Evolutionary conservation across 495 filamentous ascomycete species (phyloP).

Genomic region (Filosporella fistucella): DNA sequence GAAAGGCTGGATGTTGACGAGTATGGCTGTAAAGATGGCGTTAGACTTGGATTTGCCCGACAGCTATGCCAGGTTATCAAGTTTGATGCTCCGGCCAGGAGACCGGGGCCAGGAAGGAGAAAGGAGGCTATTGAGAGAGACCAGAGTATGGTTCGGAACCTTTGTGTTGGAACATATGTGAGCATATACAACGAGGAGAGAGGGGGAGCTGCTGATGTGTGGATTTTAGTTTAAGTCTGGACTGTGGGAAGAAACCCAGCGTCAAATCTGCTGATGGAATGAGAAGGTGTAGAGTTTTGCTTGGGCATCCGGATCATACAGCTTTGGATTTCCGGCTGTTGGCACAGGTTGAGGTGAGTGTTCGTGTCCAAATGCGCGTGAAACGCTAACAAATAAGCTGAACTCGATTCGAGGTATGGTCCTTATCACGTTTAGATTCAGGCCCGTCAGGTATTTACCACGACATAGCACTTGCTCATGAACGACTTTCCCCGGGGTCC

Average conservation of each 20-base stretch:
- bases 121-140: constrained; percentile 35
- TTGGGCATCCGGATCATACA: constrained; percentile 37
- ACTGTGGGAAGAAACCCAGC: constrained; percentile 44
- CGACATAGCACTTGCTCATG: constrained; percentile 15
- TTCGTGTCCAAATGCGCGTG: not conserved
- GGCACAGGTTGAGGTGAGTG: constrained; percentile 44
- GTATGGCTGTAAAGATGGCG: constrained; percentile 43
- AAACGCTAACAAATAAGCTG: constrained; percentile 25
- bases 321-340: constrained; percentile 44
- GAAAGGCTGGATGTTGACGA: constrained; percentile 39
- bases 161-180: constrained; percentile 45
- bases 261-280: constrained; percentile 31
- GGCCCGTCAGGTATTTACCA: too few species aligned
- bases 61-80: constrained; percentile 36
- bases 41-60: constrained; percentile 39
- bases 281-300: constrained; percentile 38
- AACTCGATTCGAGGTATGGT: constrained; percentile 35
- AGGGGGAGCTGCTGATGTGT: not conserved
- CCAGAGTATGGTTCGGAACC: constrained; percentile 41
- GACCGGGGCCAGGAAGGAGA: constrained; percentile 20
- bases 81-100: constrained; percentile 17
- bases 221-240: constrained; percentile 38
- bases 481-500: constrained; percentile 2
- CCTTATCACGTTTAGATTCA: too few species aligned
- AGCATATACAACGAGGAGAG: constrained; percentile 8